Conservation (phyloP, 2,329 filamentous ascomycete genomes). For the Penicillium sp. region DNA sequence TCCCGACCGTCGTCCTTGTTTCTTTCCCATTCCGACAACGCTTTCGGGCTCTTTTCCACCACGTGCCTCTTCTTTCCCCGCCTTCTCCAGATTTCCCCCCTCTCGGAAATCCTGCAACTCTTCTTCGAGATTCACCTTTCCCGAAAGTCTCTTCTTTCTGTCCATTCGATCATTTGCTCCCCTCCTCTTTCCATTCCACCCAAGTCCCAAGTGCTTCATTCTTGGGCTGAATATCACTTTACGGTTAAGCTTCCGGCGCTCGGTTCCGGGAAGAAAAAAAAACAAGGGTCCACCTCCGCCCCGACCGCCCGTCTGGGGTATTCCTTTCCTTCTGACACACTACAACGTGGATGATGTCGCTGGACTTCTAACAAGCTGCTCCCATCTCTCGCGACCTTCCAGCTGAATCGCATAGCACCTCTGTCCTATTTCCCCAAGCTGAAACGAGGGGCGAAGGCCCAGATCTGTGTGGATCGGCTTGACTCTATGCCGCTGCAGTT, state of each 20-base stretch:
- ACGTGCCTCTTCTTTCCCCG: slow-evolving; percentile 15
- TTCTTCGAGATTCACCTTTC: background rate
- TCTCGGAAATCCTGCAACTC: background rate
- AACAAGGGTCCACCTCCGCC: slow-evolving; percentile 10
- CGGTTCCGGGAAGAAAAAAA: slow-evolving; percentile 1
- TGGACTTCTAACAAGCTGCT: slow-evolving; percentile 3
- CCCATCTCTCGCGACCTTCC: background rate
- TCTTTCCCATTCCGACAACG: background rate
- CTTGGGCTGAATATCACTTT: background rate
- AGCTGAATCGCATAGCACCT: background rate
- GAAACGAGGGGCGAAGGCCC: slow-evolving; percentile 1
- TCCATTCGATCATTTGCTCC: background rate
- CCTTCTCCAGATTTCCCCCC: slow-evolving; percentile 16
- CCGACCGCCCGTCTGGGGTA: slow-evolving; percentile 14
- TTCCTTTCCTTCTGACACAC: slow-evolving; percentile 3
- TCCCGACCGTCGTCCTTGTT: background rate
- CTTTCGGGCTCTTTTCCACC: slow-evolving; percentile 1
- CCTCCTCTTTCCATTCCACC: background rate
- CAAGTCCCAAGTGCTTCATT: background rate
- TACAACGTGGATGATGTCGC: slow-evolving; percentile 3
- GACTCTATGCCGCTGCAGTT: slow-evolving; percentile 19
- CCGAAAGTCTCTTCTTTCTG: background rate
- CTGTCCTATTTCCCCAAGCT: background rate
- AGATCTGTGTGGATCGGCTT: slow-evolving; percentile 9
- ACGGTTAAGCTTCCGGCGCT: slow-evolving; percentile 9